Evolutionary conservation across 2,329 filamentous ascomycete species (phyloP), one percentile per base, ranked within the genome.

Genomic region (Colletotrichum incanum): DNA sequence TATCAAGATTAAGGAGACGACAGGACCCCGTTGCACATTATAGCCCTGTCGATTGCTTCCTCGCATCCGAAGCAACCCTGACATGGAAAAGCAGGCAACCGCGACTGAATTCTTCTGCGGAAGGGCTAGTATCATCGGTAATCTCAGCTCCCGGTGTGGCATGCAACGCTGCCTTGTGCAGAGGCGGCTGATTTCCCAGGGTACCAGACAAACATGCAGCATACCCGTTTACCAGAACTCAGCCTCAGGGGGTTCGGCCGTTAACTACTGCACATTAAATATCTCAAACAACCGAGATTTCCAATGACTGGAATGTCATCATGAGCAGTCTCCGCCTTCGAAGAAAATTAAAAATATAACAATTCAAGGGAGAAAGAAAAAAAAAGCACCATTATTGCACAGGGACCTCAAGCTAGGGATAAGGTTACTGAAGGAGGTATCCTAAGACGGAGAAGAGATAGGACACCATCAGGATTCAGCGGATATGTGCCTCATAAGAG

Each of bases 71-170:
- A 26, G 20, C 37, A 39, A 60, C 45, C 14, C 56, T 47, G 31
- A 47, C n/a, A 12, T 37, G 12, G 14, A n/a, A 20, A 28, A 16
- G n/a, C 14, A 37, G 43, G 39, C 12, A 9, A 31, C 18, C 18
- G 47, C 20, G 31, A 26, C 54, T n/a, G 47, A 55, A 23, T 56
- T 47, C 37, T 4, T 20, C 20, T 14, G 63, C 28, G 28, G 31
- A 65, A 28, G 26, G 9, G 34, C 6, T 5, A 23, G 34, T 16
- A 11, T 20, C 23, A 50, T 66, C 43, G 43, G 18, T 41, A 49
- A 67, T 56, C 23, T 50, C 18, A 54, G 67, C 20, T 41, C 61
- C 67, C 63, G 67, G 59, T 23, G 45, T 55, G 67, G 63, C 67
- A 61, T 49, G 28, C 20, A 23, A 55, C 45, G 56, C 26, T 31